Evolutionary conservation across 1,284 basidiomycete genomes (phyloP), one percentile per base, ranked within the genome.

Genomic region (Tremellales sp.): DNA sequence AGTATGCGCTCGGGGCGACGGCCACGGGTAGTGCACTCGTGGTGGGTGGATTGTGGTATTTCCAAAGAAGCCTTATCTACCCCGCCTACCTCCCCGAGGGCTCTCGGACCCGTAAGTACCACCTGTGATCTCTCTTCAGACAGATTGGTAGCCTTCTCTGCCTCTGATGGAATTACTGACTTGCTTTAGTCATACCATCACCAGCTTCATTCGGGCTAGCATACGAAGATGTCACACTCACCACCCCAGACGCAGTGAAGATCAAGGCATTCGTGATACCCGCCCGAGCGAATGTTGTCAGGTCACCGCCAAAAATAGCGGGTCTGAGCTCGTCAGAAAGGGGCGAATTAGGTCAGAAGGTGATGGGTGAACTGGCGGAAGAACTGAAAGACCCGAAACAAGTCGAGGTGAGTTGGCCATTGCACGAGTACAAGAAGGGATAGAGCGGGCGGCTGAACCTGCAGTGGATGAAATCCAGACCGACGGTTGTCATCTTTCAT

Each of bases 401-500:
- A 10, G 41, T 65, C 3, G 52, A 56, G 40, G 64, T 67, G 48
- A 43, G 60, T n/a, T n/a, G n/a, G n/a, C n/a, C n/a, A n/a, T n/a
- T n/a, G n/a, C n/a, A n/a, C n/a, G n/a, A n/a, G n/a, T 47, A n/a
- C 10, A 19, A n/a, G 33, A 15, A 26, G 11, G 40, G 12, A 25
- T 29, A n/a, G 15, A 19, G n/a, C 19, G 4, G 13, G 23, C 25
- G n/a, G 7, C 33, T 46, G 33, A 22, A n/a, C 25, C 36, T 24
- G 27, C 45, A 86, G 83, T 86, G 84, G 61, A 80, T 82, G 17
- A 78, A 82, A 2, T 80, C 78, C 23, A 77, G 88, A 15, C 90
- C 90, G 1, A 93, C 89, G 0, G 78, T 94, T 1, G 70, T 94
- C 47, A 87, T 94, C 82, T 89, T 93, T 57, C 90, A 94, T 60